Conservation (phyloP, 2,329 filamentous ascomycete species). For the Beauveria pseudobassiana region DNA sequence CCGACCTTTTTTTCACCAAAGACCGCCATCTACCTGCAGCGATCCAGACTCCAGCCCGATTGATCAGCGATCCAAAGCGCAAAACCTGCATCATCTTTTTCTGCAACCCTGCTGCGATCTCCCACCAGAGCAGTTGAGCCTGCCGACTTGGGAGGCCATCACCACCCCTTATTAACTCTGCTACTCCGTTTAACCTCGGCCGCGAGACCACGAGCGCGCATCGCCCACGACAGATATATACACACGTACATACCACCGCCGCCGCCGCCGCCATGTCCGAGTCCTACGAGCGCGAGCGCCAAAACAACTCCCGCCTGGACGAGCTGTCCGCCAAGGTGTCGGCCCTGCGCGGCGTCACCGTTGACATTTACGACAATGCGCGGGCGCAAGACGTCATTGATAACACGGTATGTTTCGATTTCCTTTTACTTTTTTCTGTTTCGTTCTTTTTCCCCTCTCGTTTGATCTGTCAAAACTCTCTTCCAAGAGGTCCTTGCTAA, state of each 20-base stretch:
- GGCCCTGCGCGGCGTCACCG: constrained; percentile 83
- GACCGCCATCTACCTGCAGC: no score
- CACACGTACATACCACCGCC: background rate
- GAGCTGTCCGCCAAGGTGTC: constrained; percentile 88
- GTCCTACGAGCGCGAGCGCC: constrained; percentile 71
- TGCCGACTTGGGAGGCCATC: no score
- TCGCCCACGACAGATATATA: background rate
- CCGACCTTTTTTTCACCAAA: no score
- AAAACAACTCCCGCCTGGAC: constrained; percentile 92
- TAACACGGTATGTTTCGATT: constrained; percentile 58
- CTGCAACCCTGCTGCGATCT: no score
- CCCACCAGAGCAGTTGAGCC: no score
- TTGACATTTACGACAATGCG: constrained; percentile 97
- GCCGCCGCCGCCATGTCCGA: constrained; percentile 54
- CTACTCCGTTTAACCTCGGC: no score
- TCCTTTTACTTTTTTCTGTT: constrained; percentile 12
- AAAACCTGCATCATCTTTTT: no score
- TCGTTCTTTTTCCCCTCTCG: background rate
- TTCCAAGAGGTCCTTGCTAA: background rate
- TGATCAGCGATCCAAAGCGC: no score
- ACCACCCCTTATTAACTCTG: no score
- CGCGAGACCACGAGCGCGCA: background rate
- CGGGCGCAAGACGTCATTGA: constrained; percentile 83
- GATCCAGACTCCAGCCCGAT: no score
- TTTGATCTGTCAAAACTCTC: background rate